Percentiles rank a stretch among this genome's conserved stretches.
Evolutionary conservation across 2,329 filamentous ascomycete species (phyloP).

Genomic region (Sarocladium strictum): DNA sequence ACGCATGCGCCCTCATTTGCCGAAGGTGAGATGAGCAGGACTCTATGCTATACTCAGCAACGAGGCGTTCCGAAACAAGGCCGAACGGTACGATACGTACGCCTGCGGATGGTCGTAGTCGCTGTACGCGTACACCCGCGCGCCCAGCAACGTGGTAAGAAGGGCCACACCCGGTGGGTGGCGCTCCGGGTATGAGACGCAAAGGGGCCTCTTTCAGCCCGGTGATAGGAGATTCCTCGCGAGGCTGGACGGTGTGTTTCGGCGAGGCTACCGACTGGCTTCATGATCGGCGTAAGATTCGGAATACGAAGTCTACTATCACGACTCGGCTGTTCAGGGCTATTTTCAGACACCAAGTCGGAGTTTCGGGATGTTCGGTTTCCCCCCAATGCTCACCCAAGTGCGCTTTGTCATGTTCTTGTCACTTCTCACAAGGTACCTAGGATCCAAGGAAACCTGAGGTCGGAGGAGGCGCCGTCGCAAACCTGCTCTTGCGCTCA

Average conservation of each 20-base stretch:
- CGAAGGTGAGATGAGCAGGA: neutral
- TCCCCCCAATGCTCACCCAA: too few relatives aligned
- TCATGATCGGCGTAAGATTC: neutral
- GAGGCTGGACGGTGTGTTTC: neutral
- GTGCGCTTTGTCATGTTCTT: neutral
- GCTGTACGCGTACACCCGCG: neutral
- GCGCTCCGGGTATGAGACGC: neutral
- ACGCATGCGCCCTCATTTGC: too few relatives aligned
- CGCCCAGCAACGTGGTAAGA: neutral
- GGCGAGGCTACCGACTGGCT: conserved; percentile 1
- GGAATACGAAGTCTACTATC: neutral
- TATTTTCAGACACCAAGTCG: neutral
- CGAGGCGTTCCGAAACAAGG: neutral
- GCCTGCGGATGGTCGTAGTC: neutral
- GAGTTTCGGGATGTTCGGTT: neutral
- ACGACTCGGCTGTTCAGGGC: neutral
- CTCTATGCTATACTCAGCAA: neutral
- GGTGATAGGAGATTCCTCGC: neutral
- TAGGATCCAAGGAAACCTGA: too few relatives aligned
- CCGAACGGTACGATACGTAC: neutral
- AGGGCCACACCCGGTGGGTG: neutral
- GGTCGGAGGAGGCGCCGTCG: neutral
- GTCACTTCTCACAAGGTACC: too few relatives aligned
- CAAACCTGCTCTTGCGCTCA: neutral
- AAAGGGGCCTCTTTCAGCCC: neutral